Base-by-base conservation (phyloP, 768 basidiomycete genomes). In the Leucocoprinus leucothites region DNA sequence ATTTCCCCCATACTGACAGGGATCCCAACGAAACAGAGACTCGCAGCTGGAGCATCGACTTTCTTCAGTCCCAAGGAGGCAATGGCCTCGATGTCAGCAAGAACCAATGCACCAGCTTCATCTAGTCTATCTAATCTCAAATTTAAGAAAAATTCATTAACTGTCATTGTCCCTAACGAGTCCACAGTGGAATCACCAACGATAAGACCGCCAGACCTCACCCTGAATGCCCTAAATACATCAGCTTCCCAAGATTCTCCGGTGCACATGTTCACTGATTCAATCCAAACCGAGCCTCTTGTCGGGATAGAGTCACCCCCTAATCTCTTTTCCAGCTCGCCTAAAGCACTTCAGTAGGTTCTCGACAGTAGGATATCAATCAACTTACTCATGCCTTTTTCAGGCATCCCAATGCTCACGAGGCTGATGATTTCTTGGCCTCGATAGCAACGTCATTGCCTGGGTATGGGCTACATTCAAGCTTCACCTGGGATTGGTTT, bases 11-110 rank as follows among this genome's bases (percentile, higher is more conserved):
- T 11, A 5, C 5, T 31, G 3, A 74, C 71, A 55, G 71, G 73
- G 9, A 71, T 84, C 25, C 69, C 74, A 34, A 84, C 80, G 1
- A 84, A 83, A 61, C 76, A 80, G 49, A 73, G 79, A 5, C 61
- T 84, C 4, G 69, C 72, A 22, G 71, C 73, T 41, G 70, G 68
- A 9, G 75, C 78, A 13, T 63, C 74, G 21, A 68, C 64, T 8
- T 73, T 70, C 19, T 61, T 65, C 11, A 59, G 58, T 2, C 74
- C 80, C 0, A 82, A 72, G 59, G 65, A 68, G 14, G 50, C 62
- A 13, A 50, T 22, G 21, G 61, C 63, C 45, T 41, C 53, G n/a
- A 59, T 48, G 19, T 19, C 36, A 38, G 26, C 51, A 54, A 53
- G 47, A 53, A 31, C 48, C 51, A 24, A 48, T 46, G 34, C 58